phyloP scores from a whole-genome alignment of 2,329 filamentous ascomycete genomes.

The Colletotrichum lini region DNA sequence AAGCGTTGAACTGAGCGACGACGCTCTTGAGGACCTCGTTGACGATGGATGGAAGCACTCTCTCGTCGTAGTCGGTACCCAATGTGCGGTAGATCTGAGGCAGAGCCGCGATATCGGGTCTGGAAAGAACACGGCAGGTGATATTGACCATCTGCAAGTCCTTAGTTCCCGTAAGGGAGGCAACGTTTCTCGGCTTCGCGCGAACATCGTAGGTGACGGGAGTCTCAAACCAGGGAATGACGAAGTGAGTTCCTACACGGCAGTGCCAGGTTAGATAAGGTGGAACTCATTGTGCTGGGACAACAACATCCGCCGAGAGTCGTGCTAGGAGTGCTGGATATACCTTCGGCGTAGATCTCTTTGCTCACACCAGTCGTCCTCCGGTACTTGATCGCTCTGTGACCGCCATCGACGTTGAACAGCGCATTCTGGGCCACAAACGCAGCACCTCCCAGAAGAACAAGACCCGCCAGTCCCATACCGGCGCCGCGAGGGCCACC shows the following conservation, averaged over 20 bases:
- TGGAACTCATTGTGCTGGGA: background rate
- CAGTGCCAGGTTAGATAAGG: background rate
- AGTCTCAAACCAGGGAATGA: constrained; percentile 97
- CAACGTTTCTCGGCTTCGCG: constrained; percentile 96
- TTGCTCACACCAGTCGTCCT: constrained; percentile 92
- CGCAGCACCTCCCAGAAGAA: constrained; percentile 64
- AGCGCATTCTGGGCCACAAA: constrained; percentile 72
- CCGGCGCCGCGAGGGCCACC: constrained; percentile 55
- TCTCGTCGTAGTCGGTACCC: constrained; percentile 96
- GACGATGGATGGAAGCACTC: constrained; percentile 95
- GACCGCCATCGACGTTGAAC: constrained; percentile 95
- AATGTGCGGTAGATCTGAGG: constrained; percentile 98
- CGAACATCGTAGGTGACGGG: constrained; percentile 98
- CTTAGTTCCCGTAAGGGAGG: constrained; percentile 97
- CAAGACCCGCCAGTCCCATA: constrained; percentile 57
- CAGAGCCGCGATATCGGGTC: constrained; percentile 88
- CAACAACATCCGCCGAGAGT: constrained; percentile 9
- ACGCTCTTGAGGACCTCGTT: constrained; percentile 99
- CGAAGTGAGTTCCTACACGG: constrained; percentile 85
- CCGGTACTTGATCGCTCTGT: constrained; percentile 98
- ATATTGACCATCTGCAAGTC: constrained; percentile 99
- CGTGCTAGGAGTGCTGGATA: constrained; percentile 42
- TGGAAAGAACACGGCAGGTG: constrained; percentile 97
- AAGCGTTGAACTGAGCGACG: constrained; percentile 98
- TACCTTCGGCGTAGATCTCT: constrained; percentile 97